Base-by-base conservation (phyloP, 805 yeast genomes). In the Schwanniomyces polymorphus region DNA sequence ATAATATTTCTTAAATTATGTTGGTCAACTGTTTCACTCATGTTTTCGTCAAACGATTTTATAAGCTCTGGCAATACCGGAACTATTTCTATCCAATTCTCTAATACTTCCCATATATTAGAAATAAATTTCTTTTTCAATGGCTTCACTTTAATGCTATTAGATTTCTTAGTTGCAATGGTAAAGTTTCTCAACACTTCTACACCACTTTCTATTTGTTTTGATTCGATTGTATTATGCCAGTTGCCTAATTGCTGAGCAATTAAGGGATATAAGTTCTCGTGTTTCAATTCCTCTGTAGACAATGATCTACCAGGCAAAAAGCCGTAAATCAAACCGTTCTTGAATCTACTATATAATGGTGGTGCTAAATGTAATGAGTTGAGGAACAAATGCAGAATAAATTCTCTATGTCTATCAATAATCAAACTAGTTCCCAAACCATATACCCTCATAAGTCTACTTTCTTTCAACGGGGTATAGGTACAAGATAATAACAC, bases 281-380 rank as follows among this genome's bases (percentile, higher is more conserved):
- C 72, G 39, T 73, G 55, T 27, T 78, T 67, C 47, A 86, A 67
- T 54, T 86, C 88, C 11, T 68, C 65, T 7, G 83, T 78, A 5
- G 75, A 70, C 29, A 85, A 67, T 0, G 91, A 77, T 26, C 84
- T 60, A 8, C 94, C 94, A 1, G 80, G 78, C 8, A 85, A 70
- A 56, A 70, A 86, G 5, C 88, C 91, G 57, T 86, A 86, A 10
- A 86, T 78, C 38, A 86, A 71, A 0, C 94, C 94, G 61, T 86
- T 86, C 28, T 81, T 79, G 55, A 87, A 85, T 43, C 87, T 67
- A 4, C 88, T 85, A 58, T 79, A 80, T 23, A 86, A 75, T 0
- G 84, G 75, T 1, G 94, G 89, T 0, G 92, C 92, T 50, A 86
- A 73, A 2, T 73, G 70, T 38, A 82, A 69, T 3, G 84, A 74